Percentiles rank a stretch among this genome's conserved stretches.
Evolutionary conservation across 106 monocot genomes (phyloP).

Genomic region (Ottelia alismoides): DNA sequence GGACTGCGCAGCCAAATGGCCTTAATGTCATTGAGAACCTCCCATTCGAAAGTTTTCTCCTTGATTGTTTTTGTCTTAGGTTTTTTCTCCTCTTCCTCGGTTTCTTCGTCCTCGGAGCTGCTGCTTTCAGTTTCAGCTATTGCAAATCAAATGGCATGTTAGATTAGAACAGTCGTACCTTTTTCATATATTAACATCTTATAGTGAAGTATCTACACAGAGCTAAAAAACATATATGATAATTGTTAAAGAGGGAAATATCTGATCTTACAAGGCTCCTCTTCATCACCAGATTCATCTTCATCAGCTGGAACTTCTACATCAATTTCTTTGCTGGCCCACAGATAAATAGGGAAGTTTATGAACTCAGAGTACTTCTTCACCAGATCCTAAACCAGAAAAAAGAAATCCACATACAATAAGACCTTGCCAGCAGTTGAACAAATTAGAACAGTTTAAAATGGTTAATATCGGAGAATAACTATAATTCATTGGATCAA

Average conservation of each 20-base stretch:
- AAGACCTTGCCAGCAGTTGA: too few species aligned
- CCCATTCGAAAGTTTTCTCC: constrained; percentile 85
- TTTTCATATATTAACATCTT: too few species aligned
- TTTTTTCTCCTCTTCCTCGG: constrained; percentile 53
- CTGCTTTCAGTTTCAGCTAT: constrained; percentile 45
- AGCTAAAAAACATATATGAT: too few species aligned
- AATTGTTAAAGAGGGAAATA: neutral
- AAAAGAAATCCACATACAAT: too few species aligned
- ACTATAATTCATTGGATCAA: too few species aligned
- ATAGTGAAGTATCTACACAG: too few species aligned
- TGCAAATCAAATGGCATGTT: too few species aligned
- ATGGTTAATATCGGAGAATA: too few species aligned
- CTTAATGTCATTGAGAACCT: constrained; percentile 92
- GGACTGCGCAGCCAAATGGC: constrained; percentile 97
- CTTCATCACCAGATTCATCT: constrained; percentile 71
- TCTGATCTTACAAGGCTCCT: constrained; percentile 37
- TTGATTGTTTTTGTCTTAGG: constrained; percentile 79
- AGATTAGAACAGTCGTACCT: too few species aligned
- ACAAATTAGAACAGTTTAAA: too few species aligned
- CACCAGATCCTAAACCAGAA: constrained; percentile 62
- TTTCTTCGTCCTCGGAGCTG: constrained; percentile 52
- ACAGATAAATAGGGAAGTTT: constrained; percentile 96
- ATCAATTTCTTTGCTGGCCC: constrained; percentile 96
- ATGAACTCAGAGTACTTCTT: constrained; percentile 99
- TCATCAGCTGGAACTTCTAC: constrained; percentile 93